phyloP scores from a whole-genome alignment of 2,329 filamentous ascomycete species.

The Monilinia aucupariae region DNA sequence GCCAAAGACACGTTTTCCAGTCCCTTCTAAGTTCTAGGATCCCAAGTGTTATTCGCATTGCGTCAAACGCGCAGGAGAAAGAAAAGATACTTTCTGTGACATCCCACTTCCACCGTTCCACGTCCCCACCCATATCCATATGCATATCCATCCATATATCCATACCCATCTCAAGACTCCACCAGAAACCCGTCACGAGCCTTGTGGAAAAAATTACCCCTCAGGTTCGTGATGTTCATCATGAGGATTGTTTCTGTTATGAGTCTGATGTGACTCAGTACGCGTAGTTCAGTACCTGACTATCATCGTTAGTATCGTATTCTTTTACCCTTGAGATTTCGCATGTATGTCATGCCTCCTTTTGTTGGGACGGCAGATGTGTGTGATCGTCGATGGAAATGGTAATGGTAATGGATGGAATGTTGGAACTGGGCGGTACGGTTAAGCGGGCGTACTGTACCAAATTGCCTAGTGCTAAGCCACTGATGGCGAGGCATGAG shows the following conservation, averaged over 20 bases:
- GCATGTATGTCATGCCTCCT: neutral
- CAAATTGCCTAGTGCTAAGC: neutral
- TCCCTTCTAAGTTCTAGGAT: slow-evolving; percentile 1
- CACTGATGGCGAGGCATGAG: neutral
- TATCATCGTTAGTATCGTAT: neutral
- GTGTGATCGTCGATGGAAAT: neutral
- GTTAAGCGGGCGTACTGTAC: neutral
- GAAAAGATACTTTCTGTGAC: neutral
- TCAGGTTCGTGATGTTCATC: slow-evolving; percentile 5
- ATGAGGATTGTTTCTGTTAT: neutral
- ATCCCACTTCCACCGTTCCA: neutral
- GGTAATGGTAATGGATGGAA: no score
- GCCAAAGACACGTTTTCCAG: no score
- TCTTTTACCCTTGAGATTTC: neutral
- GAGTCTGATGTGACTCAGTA: neutral
- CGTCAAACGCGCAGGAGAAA: slow-evolving; percentile 11
- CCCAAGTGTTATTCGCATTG: slow-evolving; percentile 1
- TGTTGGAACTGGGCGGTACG: no score
- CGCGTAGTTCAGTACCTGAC: slow-evolving; percentile 8
- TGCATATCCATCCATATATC: neutral
- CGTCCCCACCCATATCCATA: neutral
- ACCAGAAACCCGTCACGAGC: neutral
- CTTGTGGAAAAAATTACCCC: slow-evolving; percentile 4
- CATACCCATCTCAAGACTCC: neutral
- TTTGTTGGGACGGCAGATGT: neutral